Base-by-base conservation (phyloP, 768 basidiomycete genomes). In the Leccinum aurantiacum region DNA sequence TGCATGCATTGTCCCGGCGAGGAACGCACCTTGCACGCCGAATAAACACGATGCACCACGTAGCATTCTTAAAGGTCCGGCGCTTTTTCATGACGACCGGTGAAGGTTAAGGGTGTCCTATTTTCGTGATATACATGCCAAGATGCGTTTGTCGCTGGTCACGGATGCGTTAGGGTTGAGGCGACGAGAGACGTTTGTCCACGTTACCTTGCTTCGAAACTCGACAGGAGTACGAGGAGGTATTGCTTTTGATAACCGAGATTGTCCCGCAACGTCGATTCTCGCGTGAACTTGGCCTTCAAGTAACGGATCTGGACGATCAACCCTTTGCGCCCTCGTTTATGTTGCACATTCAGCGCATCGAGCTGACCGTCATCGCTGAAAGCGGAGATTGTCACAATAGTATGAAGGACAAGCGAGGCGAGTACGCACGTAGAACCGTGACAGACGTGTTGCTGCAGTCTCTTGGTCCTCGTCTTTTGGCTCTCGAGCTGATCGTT, bases 221-320 rank as follows among this genome's bases (percentile, higher is more conserved):
- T 80, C 22, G 82, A 70, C 25, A 97, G 75, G n/a, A 95, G 78
- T 3, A 86, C 75, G 9, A 95, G 77, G 11, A 98, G 79, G 71
- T 98, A 98, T 51, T 82, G 78, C 71, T 99, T 99, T 77, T 98
- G 97, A 67, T 93, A 87, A 15, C 81, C 79, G 50, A 98, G 79
- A 65, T 87, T 87, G 60, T 79, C 79, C 35, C 96, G 84, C 79
- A 97, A 84, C 1, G 81, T 80, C 10, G 87, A 84, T 76, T 99
- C 97, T 25, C 96, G 83, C 3, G 85, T 89, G 74, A 88, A 95
- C 70, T 93, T 93, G 57, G 90, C 89, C 73, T 98, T 96, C 65
- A 98, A 80, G 74, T 97, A 98, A 46, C 82, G 83, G 60, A 97
- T 93, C 72, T 97, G 93, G 8, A 92, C 84, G 53, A 98, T 86